Base-by-base conservation (phyloP, 441 rosid genomes). In the Hura crepitans region DNA sequence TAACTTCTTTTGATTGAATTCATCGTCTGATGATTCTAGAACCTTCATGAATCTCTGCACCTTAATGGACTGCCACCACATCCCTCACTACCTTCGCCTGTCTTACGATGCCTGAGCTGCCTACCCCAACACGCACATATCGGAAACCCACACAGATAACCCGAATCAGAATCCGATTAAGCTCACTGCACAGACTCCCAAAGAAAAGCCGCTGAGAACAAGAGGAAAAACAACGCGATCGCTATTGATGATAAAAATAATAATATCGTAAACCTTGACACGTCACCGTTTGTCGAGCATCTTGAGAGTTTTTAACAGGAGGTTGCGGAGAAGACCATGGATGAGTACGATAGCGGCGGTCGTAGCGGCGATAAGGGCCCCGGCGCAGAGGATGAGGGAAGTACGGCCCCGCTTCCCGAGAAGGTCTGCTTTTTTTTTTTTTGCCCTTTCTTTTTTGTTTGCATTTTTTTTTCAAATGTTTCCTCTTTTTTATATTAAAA, bases 381-480 rank as follows among this genome's bases (percentile, higher is more conserved):
- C 2, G 87, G 87, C 27, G 91, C 87, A 31, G 97, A 89, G 37
- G 97, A 90, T 39, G 98, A 90, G 69, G 98, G 90, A 71, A 89
- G 84, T 74, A 62, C 92, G 46, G 89, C 91, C 75, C 98, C 97
- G 2, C 82, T 91, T 75, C 98, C 98, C 23, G 98, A 85, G 67
- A 90, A 87, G 91, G 97, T 90, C 20, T 33, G 8, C 22, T 49
- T 60, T 46, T 60, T n/a, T 53, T 45, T 3, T 49, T 23, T 12
- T 3, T 23, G 53, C n/a, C 43, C 35, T 15, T 0, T 6, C 30
- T 47, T 30, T 13, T 53, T 53, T 53, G 57, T 53, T 22, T 54
- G 59, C 18, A 25, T 6, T 17, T 51, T 6, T 17, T 51, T 33
- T 20, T 46, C 30, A 18, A 9, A 49, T 9, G n/a, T 70, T 49